Conservation (phyloP, 1,284 basidiomycete species). For the Cutaneotrichosporon daszewskae region DNA sequence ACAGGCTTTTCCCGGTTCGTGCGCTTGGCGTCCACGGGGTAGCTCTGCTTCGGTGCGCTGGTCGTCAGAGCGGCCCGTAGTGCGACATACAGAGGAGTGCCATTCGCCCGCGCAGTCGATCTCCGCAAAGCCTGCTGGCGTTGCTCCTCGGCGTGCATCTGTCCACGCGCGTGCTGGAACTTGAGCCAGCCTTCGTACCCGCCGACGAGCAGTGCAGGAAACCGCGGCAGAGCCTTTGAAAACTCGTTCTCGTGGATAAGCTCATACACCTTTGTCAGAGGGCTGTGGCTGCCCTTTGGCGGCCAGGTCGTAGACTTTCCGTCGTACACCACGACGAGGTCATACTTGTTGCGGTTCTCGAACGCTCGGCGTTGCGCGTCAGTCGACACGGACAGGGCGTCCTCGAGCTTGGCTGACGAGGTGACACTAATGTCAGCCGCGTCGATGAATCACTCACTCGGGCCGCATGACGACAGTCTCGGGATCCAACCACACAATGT, state of each 20-base stretch:
- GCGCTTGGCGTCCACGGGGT: neutral
- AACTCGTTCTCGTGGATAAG: conserved; percentile 70
- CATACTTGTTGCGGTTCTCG: conserved; percentile 74
- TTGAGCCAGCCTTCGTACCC: conserved; percentile 78
- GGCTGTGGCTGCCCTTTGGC: conserved; percentile 49
- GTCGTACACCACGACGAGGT: conserved; percentile 87
- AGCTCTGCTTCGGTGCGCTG: too few species aligned
- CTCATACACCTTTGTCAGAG: conserved; percentile 59
- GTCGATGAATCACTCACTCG: conserved; percentile 53
- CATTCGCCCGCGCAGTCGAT: too few species aligned
- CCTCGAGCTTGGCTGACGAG: conserved; percentile 61
- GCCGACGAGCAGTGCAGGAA: conserved; percentile 78
- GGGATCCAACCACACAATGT: conserved; percentile 78
- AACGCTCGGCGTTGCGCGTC: conserved; percentile 67
- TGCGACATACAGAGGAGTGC: too few species aligned
- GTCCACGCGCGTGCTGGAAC: conserved; percentile 48
- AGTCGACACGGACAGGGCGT: conserved; percentile 67
- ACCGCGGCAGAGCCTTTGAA: conserved; percentile 64
- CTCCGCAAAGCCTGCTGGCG: too few species aligned
- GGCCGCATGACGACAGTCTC: conserved; percentile 59
- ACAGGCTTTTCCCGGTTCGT: conserved; percentile 31
- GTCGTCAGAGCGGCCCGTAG: too few species aligned
- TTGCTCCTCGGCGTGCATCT: too few species aligned
- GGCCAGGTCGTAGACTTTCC: conserved; percentile 58
- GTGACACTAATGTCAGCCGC: conserved; percentile 54